Evolutionary conservation across 371 early-diverging fungal genomes (phyloP).

Genomic region (Blyttiomyces sp.): DNA sequence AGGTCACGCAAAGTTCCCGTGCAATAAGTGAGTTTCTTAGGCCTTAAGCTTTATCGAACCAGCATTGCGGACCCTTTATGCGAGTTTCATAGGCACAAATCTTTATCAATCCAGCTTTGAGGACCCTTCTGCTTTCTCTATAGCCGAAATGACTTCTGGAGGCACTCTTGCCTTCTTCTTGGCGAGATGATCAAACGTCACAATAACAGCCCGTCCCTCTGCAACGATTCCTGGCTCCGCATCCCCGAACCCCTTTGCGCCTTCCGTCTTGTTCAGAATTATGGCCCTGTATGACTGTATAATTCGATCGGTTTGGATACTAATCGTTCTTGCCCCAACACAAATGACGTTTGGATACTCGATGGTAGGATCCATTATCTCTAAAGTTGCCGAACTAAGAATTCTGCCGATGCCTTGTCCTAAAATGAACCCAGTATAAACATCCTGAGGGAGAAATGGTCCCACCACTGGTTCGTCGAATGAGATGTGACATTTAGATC

Average conservation of each 20-base stretch:
- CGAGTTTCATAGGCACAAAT: no score
- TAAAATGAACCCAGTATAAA: constrained; percentile 13
- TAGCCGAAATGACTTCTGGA: neutral
- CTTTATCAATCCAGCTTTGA: no score
- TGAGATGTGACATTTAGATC: no score
- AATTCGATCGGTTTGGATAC: constrained; percentile 22
- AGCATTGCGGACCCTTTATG: no score
- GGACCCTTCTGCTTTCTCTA: neutral
- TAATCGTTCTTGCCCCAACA: constrained; percentile 15
- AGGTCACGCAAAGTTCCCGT: no score
- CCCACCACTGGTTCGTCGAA: constrained; percentile 6
- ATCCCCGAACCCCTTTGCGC: no score
- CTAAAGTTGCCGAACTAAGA: constrained; percentile 5
- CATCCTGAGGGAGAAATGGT: constrained; percentile 7
- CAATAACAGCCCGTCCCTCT: constrained; percentile 16
- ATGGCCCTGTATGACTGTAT: constrained; percentile 19
- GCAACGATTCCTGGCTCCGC: no score
- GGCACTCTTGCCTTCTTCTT: constrained; percentile 23
- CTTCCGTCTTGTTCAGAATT: no score
- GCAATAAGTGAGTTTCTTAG: no score
- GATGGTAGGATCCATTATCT: no score
- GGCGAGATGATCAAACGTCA: constrained; percentile 26
- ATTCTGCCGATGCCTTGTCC: constrained; percentile 22
- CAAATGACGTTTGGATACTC: constrained; percentile 32
- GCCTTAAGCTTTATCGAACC: no score